Conservation (phyloP, 495 filamentous ascomycete genomes). For the Xylaria nigripes region DNA sequence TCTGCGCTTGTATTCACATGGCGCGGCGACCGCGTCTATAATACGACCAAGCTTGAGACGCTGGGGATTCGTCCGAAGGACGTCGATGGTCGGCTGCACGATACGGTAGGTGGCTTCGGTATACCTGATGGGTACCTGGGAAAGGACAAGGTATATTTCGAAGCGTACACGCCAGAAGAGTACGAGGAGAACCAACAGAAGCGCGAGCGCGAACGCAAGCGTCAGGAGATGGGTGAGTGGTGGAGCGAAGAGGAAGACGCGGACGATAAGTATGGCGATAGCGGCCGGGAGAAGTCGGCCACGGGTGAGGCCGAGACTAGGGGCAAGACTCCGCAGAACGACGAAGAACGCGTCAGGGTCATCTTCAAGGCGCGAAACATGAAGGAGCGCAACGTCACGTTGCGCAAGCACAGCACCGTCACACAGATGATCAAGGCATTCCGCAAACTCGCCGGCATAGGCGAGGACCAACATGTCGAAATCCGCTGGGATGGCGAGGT, state of each 20-base stretch:
- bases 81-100: constrained; percentile 24
- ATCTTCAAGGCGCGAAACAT: constrained; percentile 40
- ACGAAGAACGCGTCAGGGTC: constrained; percentile 43
- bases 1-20: constrained; percentile 59
- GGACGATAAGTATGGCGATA: not conserved
- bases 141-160: constrained; percentile 49
- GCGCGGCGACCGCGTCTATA: constrained; percentile 63
- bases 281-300: not conserved
- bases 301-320: not conserved
- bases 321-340: constrained; percentile 16
- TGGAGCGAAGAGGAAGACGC: constrained; percentile 12
- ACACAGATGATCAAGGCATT: constrained; percentile 33
- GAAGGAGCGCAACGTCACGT: constrained; percentile 30
- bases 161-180: constrained; percentile 61
- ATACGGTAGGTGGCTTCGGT: constrained; percentile 16
- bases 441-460: constrained; percentile 23
- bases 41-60: constrained; percentile 62
- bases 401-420: constrained; percentile 32
- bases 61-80: constrained; percentile 46
- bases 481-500: constrained; percentile 76
- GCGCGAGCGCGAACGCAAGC: constrained; percentile 29
- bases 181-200: constrained; percentile 41
- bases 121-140: constrained; percentile 27
- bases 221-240: constrained; percentile 18
- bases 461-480: constrained; percentile 44